These are phyloP conservation scores for Ceratocystis smalleyi DNA, from an alignment of 2,329 filamentous ascomycete genomes.

Conservation along the genomic window DNA sequence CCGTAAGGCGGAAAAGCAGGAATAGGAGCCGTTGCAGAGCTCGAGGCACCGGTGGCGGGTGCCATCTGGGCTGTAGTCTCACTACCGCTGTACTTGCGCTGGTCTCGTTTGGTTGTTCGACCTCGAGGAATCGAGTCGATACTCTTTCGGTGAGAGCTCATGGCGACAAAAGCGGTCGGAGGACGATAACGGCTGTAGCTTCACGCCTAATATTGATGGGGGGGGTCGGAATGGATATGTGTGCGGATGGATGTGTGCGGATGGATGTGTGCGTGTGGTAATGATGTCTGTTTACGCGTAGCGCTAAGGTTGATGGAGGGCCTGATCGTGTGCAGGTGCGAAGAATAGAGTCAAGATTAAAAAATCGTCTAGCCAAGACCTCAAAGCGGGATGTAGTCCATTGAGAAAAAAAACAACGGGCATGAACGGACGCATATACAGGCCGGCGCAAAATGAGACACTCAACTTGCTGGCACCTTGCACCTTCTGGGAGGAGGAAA, in stretches of 20 bases:
- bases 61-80: conserved; percentile 1
- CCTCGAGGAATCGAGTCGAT: conserved; percentile 8
- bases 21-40: background rate
- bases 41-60: background rate
- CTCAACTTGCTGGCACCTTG: background rate
- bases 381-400: background rate
- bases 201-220: background rate
- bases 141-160: conserved; percentile 11
- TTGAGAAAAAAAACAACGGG: background rate
- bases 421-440: background rate
- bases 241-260: too few species aligned
- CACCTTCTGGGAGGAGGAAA: background rate
- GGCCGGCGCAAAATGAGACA: background rate
- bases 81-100: background rate
- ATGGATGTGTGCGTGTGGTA: background rate
- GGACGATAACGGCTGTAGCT: background rate
- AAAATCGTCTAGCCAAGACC: background rate
- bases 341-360: background rate
- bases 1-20: conserved; percentile 6
- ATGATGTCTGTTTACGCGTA: background rate
- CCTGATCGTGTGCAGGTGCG: background rate
- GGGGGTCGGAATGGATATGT: background rate
- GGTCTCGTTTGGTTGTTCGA: background rate
- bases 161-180: background rate
- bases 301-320: background rate